Evolutionary conservation across 116 monocot species (phyloP).

Genomic region (Dioscorea cayenensis): DNA sequence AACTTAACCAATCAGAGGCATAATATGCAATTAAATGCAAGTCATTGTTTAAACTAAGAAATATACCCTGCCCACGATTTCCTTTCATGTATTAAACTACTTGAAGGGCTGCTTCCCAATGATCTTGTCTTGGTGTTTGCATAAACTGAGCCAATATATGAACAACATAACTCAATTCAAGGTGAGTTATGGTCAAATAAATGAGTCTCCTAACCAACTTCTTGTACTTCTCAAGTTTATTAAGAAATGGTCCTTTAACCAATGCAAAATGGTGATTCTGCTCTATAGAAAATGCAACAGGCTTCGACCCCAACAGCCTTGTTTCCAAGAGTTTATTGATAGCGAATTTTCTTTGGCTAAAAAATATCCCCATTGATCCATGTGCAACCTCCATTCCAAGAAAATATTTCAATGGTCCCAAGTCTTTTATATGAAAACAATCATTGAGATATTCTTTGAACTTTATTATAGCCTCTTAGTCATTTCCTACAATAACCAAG

Average conservation of each 20-base stretch:
- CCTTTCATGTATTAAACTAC: not conserved
- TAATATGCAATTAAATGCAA: not conserved
- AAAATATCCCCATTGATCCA: not conserved
- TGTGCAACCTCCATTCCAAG: not conserved
- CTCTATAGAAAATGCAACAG: not conserved
- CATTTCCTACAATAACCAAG: not conserved
- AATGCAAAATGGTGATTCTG: not conserved
- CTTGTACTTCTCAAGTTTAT: not conserved
- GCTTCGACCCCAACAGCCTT: not conserved
- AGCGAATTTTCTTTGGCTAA: not conserved
- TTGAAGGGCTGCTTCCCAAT: not conserved
- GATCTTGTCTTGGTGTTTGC: not conserved
- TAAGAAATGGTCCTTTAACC: not conserved
- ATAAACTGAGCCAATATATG: not conserved
- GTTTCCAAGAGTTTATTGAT: not conserved
- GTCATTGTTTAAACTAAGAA: not conserved
- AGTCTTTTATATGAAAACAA: not conserved
- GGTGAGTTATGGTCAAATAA: not conserved
- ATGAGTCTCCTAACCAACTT: not conserved
- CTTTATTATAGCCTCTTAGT: not conserved
- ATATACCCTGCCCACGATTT: not conserved
- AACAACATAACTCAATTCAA: not conserved
- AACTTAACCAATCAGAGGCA: not conserved
- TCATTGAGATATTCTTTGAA: not conserved
- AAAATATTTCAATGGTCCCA: not conserved